Base-by-base conservation (phyloP, 2,329 filamentous ascomycete species). In the Ophiostoma piceae region DNA sequence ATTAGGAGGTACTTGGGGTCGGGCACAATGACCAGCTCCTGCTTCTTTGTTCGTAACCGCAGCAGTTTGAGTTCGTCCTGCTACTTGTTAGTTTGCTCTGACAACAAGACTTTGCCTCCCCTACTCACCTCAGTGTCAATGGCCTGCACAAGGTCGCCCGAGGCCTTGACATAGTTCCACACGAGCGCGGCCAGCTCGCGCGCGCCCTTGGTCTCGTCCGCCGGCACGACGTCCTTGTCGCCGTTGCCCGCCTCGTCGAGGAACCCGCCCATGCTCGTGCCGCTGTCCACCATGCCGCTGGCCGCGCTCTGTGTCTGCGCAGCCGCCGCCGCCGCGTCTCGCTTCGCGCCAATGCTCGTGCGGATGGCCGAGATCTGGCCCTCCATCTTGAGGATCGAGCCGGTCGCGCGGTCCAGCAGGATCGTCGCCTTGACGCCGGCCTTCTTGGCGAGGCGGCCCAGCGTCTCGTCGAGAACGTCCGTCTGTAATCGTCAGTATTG, bases 11-110 rank as follows among this genome's bases (percentile, higher is more conserved):
- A 96, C 76, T 92, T 93, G 57, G 85, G 76, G 78, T 94, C 92
- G 78, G 91, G 91, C 26, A 94, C 90, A 76, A 95, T 92, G 71
- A 95, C 90, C 72, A 95, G 81, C 78, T 96, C 92, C 75, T 93
- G 90, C 78, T 91, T 93, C 82, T 89, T 92, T n/a, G 91, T 94
- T 73, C 92, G 85, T 73, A 96, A 77, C 73, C 91, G 84, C 68
- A 95, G 79, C 66, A 95, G 82, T 79, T 89, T 92, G 73, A 94
- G 79, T 77, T 94, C 91, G 75, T 95, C 92, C 84, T 90, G 37
- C 26, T 39, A 2, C 32, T 22, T 22, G 62, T 65, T 41, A 39
- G 73, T 29, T 39, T 22, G 2, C 37, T 14, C 39, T 41, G 35
- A 35, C 35, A 35, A 35, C 39, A 41, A 39, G 2, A 12, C 39